Conservation (phyloP, 805 yeast species). For the Debaryomyces castellii region DNA sequence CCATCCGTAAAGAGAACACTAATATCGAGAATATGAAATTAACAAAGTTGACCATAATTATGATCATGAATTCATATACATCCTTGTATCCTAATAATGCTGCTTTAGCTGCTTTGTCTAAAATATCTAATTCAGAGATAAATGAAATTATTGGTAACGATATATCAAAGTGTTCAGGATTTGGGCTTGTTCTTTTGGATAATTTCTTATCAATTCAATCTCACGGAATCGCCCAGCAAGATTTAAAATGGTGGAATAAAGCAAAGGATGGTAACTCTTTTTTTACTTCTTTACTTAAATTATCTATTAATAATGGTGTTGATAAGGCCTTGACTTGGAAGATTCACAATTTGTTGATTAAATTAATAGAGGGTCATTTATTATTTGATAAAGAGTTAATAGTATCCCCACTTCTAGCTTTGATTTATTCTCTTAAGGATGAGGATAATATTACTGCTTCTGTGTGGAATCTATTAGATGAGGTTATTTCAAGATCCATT, state of each 20-base stretch:
- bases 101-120: slow-evolving; percentile 18
- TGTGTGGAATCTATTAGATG: slow-evolving; percentile 71
- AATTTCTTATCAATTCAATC: slow-evolving; percentile 53
- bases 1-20: slow-evolving; percentile 24
- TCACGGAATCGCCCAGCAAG: slow-evolving; percentile 43
- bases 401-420: slow-evolving; percentile 54
- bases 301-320: slow-evolving; percentile 23
- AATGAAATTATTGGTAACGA: slow-evolving; percentile 13
- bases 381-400: slow-evolving; percentile 51
- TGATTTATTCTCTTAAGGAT: slow-evolving; percentile 49
- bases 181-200: slow-evolving; percentile 59
- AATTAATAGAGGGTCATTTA: slow-evolving; percentile 50
- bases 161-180: slow-evolving; percentile 31
- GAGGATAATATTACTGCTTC: slow-evolving; percentile 16
- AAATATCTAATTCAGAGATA: slow-evolving; percentile 15
- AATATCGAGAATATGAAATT: slow-evolving; percentile 38
- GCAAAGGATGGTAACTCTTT: slow-evolving; percentile 48
- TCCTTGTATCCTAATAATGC: slow-evolving; percentile 28
- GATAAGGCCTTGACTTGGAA: slow-evolving; percentile 35
- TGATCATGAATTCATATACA: slow-evolving; percentile 42
- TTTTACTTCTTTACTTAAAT: slow-evolving; percentile 63
- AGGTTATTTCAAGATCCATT: slow-evolving; percentile 67
- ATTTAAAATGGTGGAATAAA: slow-evolving; percentile 80
- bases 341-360: slow-evolving; percentile 48
- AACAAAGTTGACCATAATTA: slow-evolving; percentile 47